Percentiles rank a stretch among this genome's conserved stretches.
Conservation (phyloP, 805 yeast species). For the Candida oleophila region DNA sequence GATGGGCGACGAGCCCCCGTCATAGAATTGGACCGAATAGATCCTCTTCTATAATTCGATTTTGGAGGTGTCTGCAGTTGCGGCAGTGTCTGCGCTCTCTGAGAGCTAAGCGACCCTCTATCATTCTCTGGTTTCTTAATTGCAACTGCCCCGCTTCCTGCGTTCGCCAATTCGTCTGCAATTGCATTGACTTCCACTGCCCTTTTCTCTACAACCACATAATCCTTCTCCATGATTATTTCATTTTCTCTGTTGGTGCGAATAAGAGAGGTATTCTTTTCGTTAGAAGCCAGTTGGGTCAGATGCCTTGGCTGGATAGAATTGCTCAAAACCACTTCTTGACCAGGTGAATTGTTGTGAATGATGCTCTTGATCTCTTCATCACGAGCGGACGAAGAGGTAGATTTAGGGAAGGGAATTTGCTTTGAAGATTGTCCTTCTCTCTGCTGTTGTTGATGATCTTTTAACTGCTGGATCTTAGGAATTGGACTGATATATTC, state of each 20-base stretch:
- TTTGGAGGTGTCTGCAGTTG: constrained; percentile 3
- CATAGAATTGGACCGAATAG: constrained; percentile 48
- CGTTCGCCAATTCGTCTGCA: constrained; percentile 84
- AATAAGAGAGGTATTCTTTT: constrained; percentile 5
- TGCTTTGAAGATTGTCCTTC: background rate
- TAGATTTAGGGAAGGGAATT: constrained; percentile 1
- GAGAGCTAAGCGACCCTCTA: background rate
- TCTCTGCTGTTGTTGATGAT: background rate
- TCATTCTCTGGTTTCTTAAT: constrained; percentile 17
- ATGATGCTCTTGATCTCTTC: constrained; percentile 47
- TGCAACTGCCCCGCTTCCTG: constrained; percentile 53
- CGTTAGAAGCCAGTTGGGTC: constrained; percentile 7
- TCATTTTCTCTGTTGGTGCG: constrained; percentile 35
- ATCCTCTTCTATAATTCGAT: constrained; percentile 22
- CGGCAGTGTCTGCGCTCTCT: background rate
- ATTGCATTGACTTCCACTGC: constrained; percentile 93
- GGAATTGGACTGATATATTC: constrained; percentile 62
- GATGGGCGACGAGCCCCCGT: constrained; percentile 61
- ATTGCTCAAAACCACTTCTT: constrained; percentile 24
- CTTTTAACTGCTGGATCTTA: background rate
- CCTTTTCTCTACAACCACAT: constrained; percentile 91
- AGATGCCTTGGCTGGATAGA: constrained; percentile 20
- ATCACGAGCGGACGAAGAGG: constrained; percentile 23
- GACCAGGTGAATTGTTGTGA: constrained; percentile 43
- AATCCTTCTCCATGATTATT: constrained; percentile 70